phyloP scores from a whole-genome alignment of 345 rosid genomes.

The Sisymbrium irio region DNA sequence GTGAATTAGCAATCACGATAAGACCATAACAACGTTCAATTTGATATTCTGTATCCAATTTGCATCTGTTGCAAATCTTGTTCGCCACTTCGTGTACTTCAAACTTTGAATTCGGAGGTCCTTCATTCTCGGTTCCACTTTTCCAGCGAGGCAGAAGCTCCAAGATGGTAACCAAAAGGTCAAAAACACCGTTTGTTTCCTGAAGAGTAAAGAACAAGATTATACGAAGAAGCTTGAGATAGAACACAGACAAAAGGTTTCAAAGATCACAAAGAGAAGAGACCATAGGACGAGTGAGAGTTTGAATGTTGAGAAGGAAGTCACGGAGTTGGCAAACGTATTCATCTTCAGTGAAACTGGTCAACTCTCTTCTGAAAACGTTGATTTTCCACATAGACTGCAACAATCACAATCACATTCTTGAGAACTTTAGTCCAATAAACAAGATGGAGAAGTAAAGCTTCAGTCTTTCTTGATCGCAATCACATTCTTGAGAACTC shows the following conservation, averaged over 20 bases:
- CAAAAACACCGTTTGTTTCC: no score
- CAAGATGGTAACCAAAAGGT: no score
- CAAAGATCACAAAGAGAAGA: not conserved
- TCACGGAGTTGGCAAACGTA: not conserved
- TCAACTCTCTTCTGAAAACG: not conserved
- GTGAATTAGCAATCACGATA: not conserved
- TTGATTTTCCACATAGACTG: not conserved
- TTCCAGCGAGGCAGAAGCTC: no score
- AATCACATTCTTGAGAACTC: no score
- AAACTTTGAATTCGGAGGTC: no score
- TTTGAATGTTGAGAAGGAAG: not conserved
- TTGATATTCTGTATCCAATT: not conserved
- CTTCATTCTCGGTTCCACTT: no score
- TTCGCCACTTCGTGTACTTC: not conserved
- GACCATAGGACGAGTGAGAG: no score
- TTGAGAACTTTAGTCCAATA: no score
- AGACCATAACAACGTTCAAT: conserved; percentile 11
- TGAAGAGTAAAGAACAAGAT: not conserved
- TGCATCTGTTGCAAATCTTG: conserved; percentile 6
- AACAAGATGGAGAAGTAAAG: no score
- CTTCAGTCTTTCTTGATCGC: no score
- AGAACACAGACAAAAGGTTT: no score
- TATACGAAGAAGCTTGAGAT: not conserved
- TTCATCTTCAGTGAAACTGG: not conserved
- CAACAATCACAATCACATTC: not conserved